Conservation (phyloP, 2,329 filamentous ascomycete genomes). For the Phaeosphaeria sp. region DNA sequence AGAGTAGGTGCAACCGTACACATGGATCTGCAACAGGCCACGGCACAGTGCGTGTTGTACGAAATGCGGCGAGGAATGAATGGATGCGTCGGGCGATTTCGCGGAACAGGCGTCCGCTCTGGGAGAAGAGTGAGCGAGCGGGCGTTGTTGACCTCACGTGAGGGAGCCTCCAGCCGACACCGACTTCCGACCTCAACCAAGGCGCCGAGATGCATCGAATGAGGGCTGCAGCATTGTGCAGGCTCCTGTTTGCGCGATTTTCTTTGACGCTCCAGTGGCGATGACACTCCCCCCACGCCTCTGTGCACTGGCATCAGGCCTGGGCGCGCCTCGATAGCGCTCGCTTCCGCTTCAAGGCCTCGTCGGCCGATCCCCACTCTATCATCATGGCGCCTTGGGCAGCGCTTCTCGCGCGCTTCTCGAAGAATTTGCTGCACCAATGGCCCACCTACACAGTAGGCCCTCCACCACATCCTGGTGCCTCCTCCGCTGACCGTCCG, state of each 20-base stretch:
- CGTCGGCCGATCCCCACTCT: slow-evolving; percentile 16
- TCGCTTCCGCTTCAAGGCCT: not conserved
- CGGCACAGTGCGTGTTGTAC: not conserved
- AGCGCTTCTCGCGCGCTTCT: slow-evolving; percentile 27
- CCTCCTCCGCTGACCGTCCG: slow-evolving; percentile 6
- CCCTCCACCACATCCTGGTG: not conserved
- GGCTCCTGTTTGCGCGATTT: slow-evolving; percentile 17
- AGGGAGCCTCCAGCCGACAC: not conserved
- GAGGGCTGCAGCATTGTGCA: not conserved
- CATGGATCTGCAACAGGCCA: not conserved
- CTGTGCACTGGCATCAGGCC: slow-evolving; percentile 1
- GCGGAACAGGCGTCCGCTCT: not conserved
- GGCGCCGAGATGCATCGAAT: slow-evolving; percentile 7
- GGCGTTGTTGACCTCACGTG: not conserved
- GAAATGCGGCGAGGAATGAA: not conserved
- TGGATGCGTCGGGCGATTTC: not conserved
- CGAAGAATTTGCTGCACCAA: slow-evolving; percentile 21
- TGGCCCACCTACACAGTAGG: not conserved
- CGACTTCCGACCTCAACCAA: slow-evolving; percentile 5
- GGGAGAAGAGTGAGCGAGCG: not conserved
- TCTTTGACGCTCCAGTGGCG: slow-evolving; percentile 2
- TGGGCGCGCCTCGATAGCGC: slow-evolving; percentile 9
- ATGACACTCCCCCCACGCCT: slow-evolving; percentile 8
- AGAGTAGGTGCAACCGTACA: not conserved
- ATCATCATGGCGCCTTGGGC: slow-evolving; percentile 8